phyloP scores from a whole-genome alignment of 179 eudicot genomes.

The Beta macrorhiza region DNA sequence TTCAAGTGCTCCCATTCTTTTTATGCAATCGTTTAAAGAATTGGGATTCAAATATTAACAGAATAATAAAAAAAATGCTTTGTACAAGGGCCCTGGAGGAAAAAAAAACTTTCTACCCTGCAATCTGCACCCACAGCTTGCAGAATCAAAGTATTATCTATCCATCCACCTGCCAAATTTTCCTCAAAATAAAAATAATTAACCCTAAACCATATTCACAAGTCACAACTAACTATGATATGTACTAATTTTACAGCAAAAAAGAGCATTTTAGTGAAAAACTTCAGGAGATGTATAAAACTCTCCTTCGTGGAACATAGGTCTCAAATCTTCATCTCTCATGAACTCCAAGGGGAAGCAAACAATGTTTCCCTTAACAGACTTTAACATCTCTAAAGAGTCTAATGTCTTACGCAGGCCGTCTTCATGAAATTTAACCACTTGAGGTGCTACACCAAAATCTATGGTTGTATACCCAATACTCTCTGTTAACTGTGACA shows the following conservation, averaged over 20 bases:
- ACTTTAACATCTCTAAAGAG: slow-evolving; percentile 61
- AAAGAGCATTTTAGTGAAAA: slow-evolving; percentile 49
- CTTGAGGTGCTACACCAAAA: slow-evolving; percentile 74
- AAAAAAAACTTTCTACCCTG: no score
- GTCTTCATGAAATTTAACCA: slow-evolving; percentile 53
- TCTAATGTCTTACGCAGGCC: slow-evolving; percentile 45
- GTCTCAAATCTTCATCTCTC: slow-evolving; percentile 86
- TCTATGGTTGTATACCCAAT: slow-evolving; percentile 85
- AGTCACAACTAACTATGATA: not conserved
- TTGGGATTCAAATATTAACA: not conserved
- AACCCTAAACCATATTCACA: slow-evolving; percentile 9
- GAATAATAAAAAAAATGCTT: not conserved
- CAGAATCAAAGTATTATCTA: no score
- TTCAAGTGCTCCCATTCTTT: not conserved
- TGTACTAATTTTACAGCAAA: not conserved
- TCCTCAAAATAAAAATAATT: not conserved
- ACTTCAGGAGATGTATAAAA: slow-evolving; percentile 89
- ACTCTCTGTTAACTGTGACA: slow-evolving; percentile 59
- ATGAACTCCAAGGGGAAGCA: slow-evolving; percentile 87
- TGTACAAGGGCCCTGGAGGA: no score
- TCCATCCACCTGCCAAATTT: not conserved
- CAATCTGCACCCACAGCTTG: no score
- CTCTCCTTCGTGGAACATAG: slow-evolving; percentile 89
- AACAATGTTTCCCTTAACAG: slow-evolving; percentile 80
- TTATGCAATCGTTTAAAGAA: not conserved